Evolutionary conservation across 2,329 filamentous ascomycete species (phyloP), one percentile per base, ranked within the genome.

Genomic region (Xylariaceae sp.): DNA sequence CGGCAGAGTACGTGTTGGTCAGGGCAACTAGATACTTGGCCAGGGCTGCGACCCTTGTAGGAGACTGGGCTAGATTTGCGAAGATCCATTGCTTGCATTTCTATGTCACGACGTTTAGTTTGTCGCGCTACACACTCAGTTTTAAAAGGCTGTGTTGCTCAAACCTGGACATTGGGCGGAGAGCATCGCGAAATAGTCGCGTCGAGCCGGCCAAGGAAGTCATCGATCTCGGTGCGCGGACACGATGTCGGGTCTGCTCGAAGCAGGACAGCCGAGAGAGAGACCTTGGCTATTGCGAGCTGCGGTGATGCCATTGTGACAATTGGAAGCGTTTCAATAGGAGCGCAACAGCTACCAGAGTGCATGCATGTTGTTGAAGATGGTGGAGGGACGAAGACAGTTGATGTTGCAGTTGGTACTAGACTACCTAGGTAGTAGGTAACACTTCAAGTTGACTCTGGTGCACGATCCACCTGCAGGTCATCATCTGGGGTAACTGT

Each of bases 31-130:
- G 77, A 74, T 91, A 96, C 75, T 91, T 93, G 65, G 85, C 89
- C 64, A 96, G 77, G 37, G 87, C 84, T 56, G 79, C 77, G 63
- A 86, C 82, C 67, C 92, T 87, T 65, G 82, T 78, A 54, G 83
- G 73, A 58, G 91, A 95, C 56, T 82, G 82, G 67, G 85, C 80
- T 71, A 94, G 79, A 77, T 92, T 85, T 67, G 83, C 82, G 71
- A 92, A 76, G 69, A 94, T 88, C 91, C 91, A 96, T 76, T 84
- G 81, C 83, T 93, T 96, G 83, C 90, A 93, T 81, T 86, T 90
- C 92, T 96, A 85, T 66, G 65, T 64, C 62, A 67, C 65, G 68
- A 72, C 65, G 68, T 72, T 73, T 73, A 71, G 69, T 63, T 63
- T 56, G 65, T 68, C 64, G 67, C 62, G 67, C 67, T 63, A 66